phyloP scores from a whole-genome alignment of 2,329 filamentous ascomycete species.

The Hymenoscyphus infarciens region DNA sequence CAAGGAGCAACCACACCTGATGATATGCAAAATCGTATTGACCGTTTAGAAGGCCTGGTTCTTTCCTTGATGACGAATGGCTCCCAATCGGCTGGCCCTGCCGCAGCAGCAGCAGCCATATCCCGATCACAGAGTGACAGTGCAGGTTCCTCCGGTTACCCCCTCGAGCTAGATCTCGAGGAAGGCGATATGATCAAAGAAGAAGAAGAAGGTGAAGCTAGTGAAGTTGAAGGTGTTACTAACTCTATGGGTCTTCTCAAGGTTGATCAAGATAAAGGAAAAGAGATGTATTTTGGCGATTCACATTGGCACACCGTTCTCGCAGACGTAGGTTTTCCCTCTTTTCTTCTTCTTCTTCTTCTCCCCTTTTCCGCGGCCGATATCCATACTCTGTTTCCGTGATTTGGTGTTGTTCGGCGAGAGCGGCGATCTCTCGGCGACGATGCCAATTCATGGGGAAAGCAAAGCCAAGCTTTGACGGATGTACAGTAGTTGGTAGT shows the following conservation, averaged over 20 bases:
- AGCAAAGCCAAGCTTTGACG: neutral
- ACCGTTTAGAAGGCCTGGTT: conserved; percentile 87
- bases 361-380: neutral
- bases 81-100: conserved; percentile 58
- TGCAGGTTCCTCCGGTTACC: conserved; percentile 28
- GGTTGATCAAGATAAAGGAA: conserved; percentile 70
- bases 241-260: conserved; percentile 79
- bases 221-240: conserved; percentile 67
- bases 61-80: conserved; percentile 92
- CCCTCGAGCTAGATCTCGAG: conserved; percentile 47
- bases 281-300: conserved; percentile 76
- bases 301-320: conserved; percentile 81
- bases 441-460: neutral
- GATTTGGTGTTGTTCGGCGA: conserved; percentile 1
- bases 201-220: conserved; percentile 57
- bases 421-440: neutral
- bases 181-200: conserved; percentile 57
- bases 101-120: conserved; percentile 48
- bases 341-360: conserved; percentile 2
- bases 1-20: conserved; percentile 66
- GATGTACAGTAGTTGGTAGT: neutral
- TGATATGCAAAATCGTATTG: conserved; percentile 98
- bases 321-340: conserved; percentile 51
- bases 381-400: neutral
- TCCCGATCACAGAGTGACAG: conserved; percentile 38